Conservation (phyloP, 805 yeast species). For the Barnettozyma sucrosica region DNA sequence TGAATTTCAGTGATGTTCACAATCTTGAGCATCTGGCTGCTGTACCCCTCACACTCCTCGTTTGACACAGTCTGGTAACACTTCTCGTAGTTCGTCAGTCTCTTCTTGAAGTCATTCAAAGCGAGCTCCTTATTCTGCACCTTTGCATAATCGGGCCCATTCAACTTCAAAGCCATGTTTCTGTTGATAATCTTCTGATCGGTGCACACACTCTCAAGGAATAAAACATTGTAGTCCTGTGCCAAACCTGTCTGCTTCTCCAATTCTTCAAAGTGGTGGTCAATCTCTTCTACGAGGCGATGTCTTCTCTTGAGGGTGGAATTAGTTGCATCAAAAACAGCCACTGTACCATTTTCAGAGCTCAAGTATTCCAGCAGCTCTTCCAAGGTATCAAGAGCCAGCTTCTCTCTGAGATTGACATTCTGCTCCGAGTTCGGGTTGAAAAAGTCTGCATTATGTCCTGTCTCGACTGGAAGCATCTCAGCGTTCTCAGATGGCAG, state of each 20-base stretch:
- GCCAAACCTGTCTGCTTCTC: constrained; percentile 34
- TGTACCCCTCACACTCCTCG: constrained; percentile 37
- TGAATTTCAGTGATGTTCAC: constrained; percentile 54
- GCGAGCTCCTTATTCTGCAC: constrained; percentile 19
- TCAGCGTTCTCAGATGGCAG: neutral
- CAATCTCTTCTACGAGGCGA: constrained; percentile 25
- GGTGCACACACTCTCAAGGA: constrained; percentile 33
- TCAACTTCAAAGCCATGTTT: constrained; percentile 28
- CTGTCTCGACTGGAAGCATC: constrained; percentile 1
- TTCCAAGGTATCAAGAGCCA: constrained; percentile 42
- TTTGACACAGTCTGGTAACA: constrained; percentile 44
- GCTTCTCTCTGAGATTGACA: constrained; percentile 35
- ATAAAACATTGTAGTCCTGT: constrained; percentile 32
- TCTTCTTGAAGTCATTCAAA: constrained; percentile 33
- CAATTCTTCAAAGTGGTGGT: constrained; percentile 31
- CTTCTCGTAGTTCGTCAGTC: constrained; percentile 45
- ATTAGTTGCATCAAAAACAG: constrained; percentile 49
- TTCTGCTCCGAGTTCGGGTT: constrained; percentile 32
- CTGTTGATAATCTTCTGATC: constrained; percentile 24
- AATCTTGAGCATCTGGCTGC: constrained; percentile 55
- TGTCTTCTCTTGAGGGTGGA: constrained; percentile 39
- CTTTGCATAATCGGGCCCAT: constrained; percentile 28
- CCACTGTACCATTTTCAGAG: constrained; percentile 36
- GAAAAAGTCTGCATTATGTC: constrained; percentile 30
- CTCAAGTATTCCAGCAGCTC: constrained; percentile 30